Base-by-base conservation (phyloP, 2,329 filamentous ascomycete species). In the Talaromyces sp. region DNA sequence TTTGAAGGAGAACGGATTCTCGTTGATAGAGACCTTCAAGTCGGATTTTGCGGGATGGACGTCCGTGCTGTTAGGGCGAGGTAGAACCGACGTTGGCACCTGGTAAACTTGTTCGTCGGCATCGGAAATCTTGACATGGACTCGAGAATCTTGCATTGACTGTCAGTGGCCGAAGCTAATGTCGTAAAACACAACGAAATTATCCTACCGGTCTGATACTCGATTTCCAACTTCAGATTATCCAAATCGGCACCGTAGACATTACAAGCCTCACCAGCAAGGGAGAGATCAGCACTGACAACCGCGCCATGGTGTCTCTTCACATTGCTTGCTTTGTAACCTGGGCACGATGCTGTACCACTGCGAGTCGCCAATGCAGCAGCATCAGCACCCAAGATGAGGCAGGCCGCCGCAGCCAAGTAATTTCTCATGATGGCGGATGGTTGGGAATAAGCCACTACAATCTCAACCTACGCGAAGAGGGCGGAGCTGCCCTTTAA, bases 81-180 rank as follows among this genome's bases (percentile, higher is more conserved):
- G 82, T 27, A 93, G 78, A 30, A 91, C 85, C 2, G 83, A 83
- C 40, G 88, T 85, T 12, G 90, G 89, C 1, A 94, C 85, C 71
- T 93, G 89, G 68, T 90, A 94, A 54, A 89, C 88, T 31, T 86
- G 81, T 65, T 88, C 82, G n/a, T 79, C 83, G 5, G 83, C 81
- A 73, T 94, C 90, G 65, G 88, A 85, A 61, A 92, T 90, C 68
- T 89, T 84, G 69, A 92, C 86, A 70, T 91, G 89, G 3, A 92
- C 82, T n/a, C 89, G 87, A 47, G n/a, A n/a, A 6, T 56, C 57
- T 54, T 23, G 57, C 44, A 18, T 4, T 47, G n/a, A 47, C 23
- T 36, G 36, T 50, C 44, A 52, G 47, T 14, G 16, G 52, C 60
- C 62, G 53, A 33, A 27, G 28, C 42, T 34, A 52, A 30, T 10